These are phyloP conservation scores for Musa balbisiana DNA, from an alignment of 202 grass and related monocot genomes.

Conservation along the genomic window DNA sequence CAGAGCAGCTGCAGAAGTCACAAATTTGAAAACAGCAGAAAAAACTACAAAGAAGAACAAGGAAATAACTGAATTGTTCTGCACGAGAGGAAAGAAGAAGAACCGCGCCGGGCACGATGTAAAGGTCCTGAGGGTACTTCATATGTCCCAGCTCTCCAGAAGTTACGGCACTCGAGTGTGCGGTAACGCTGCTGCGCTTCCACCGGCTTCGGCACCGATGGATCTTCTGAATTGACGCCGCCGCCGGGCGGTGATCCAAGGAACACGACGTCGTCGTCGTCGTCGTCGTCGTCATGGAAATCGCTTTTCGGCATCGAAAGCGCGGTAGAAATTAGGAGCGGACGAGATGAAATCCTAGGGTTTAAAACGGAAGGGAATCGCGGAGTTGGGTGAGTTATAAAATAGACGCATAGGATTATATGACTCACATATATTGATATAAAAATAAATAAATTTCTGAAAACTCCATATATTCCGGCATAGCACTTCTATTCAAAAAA, in stretches of 20 bases:
- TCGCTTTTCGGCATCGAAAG: neutral
- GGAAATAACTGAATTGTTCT: neutral
- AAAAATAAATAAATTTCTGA: too few relatives aligned
- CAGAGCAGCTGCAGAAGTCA: slow-evolving; percentile 28
- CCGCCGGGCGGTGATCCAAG: neutral
- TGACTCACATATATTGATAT: too few relatives aligned
- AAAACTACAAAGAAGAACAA: neutral
- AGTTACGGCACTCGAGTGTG: slow-evolving; percentile 56
- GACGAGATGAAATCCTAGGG: neutral
- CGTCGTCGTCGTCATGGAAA: neutral
- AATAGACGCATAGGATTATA: too few relatives aligned
- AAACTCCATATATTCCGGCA: too few relatives aligned
- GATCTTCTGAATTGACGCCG: slow-evolving; percentile 4
- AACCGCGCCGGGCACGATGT: slow-evolving; percentile 28
- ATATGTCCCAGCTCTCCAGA: slow-evolving; percentile 72
- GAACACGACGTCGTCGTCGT: neutral
- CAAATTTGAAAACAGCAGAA: neutral
- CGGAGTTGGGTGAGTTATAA: too few relatives aligned
- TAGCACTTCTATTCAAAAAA: too few relatives aligned
- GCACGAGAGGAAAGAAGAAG: slow-evolving; percentile 3
- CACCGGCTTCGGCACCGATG: slow-evolving; percentile 2
- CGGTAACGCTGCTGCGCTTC: neutral
- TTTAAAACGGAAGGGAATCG: neutral
- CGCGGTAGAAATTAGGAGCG: neutral
- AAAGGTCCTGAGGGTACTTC: slow-evolving; percentile 28